phyloP scores from a whole-genome alignment of 2,329 filamentous ascomycete species.

The Dendrostoma leiphaemia region DNA sequence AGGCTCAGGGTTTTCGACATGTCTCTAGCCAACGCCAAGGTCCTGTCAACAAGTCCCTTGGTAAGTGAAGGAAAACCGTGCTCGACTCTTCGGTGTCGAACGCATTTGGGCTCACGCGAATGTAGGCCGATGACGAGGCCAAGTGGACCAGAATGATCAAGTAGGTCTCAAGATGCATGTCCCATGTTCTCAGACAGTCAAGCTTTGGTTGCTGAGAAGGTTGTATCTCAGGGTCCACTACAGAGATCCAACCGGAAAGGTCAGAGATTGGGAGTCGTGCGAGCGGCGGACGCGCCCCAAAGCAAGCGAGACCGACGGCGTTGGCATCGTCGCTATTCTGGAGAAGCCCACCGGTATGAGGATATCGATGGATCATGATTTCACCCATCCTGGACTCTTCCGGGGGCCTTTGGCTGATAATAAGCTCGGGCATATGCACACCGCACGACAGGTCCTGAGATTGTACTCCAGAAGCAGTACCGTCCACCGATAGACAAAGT shows the following conservation, averaged over 20 bases:
- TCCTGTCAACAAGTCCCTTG: slow-evolving; percentile 42
- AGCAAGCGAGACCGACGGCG: slow-evolving; percentile 64
- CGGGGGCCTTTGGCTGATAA: too few relatives aligned
- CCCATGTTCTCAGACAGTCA: too few relatives aligned
- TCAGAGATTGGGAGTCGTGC: slow-evolving; percentile 69
- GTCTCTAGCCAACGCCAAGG: slow-evolving; percentile 41
- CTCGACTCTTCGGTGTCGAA: background rate
- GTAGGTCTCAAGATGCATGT: too few relatives aligned
- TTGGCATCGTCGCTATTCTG: slow-evolving; percentile 71
- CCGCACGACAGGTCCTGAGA: slow-evolving; percentile 42
- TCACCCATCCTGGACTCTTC: too few relatives aligned
- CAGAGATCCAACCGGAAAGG: slow-evolving; percentile 56
- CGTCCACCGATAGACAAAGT: slow-evolving; percentile 59
- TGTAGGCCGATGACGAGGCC: slow-evolving; percentile 49
- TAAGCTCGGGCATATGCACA: too few relatives aligned
- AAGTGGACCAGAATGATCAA: slow-evolving; percentile 60
- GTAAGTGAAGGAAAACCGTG: slow-evolving; percentile 30
- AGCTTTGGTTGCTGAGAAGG: background rate
- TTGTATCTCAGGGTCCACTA: slow-evolving; percentile 53
- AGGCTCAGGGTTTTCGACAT: slow-evolving; percentile 26
- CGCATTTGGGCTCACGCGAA: background rate
- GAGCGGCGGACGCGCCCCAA: slow-evolving; percentile 67
- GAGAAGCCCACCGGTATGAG: slow-evolving; percentile 47
- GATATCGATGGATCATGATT: too few relatives aligned
- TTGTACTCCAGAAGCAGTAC: slow-evolving; percentile 67